Base-by-base conservation (phyloP, 257 asterid species). In the Perilla frutescens region DNA sequence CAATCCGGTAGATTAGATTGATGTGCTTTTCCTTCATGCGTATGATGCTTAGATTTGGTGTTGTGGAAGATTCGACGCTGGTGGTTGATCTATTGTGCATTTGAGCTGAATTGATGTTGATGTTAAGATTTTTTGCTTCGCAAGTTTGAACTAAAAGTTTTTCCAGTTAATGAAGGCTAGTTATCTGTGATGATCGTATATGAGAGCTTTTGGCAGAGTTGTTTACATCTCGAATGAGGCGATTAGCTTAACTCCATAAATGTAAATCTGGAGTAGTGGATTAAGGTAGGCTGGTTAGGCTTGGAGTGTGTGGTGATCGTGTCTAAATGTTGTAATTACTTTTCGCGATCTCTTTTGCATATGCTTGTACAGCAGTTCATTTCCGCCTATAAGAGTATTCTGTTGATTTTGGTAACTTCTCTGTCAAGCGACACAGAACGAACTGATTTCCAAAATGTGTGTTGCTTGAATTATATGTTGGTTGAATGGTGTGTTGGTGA, bases 1-100 rank as follows among this genome's bases (percentile, higher is more conserved):
- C 37, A 68, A 12, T 70, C 70, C 62, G 41, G 11, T 60, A 60
- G 47, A 31, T 9, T 68, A 10, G 44, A 34, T 76, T 34, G 1
- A 20, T 31, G 55, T 62, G 26, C 14, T 15, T 68, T 45, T 62
- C 2, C 8, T 39, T 29, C 47, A 5, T 3, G 58, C 68, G 12
- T 40, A 29, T 43, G 68, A 12, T 59, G 14, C 41, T 48, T 67
- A 3, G 65, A 41, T 50, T 20, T 53, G 29, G 40, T 47, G 3
- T 37, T 7, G 14, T 8, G 41, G 44, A 26, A 20, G 26, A 20
- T 20, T 20, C 26, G 26, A 20, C 26, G 26, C 26, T 20, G 26
- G 26, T 20, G 26, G 26, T 14, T n/a, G 10, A 49, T 26, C 47
- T 34, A 8, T 7, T 48, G 62, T 41, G 31, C n/a, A 50, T 51